Conservation (phyloP, 495 filamentous ascomycete genomes). For the Articulospora tetracladia region DNA sequence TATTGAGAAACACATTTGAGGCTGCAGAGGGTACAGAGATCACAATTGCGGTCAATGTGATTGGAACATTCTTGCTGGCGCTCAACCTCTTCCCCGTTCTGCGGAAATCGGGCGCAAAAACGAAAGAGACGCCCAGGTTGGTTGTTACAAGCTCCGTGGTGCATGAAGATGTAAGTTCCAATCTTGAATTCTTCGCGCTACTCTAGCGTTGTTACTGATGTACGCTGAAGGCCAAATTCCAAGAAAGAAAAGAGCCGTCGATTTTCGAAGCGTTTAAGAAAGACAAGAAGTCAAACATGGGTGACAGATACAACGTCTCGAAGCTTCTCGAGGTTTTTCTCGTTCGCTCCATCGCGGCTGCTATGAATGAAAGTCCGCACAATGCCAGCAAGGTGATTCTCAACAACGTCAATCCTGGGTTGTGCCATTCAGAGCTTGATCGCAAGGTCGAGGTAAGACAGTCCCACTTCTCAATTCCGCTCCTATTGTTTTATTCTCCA, state of each 20-base stretch:
- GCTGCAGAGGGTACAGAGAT: slow-evolving; percentile 6
- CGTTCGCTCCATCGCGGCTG: slow-evolving; percentile 39
- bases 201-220: neutral
- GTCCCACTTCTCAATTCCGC: neutral
- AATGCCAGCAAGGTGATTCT: neutral
- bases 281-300: slow-evolving; percentile 14
- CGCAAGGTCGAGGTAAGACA: neutral
- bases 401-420: slow-evolving; percentile 10
- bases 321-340: slow-evolving; percentile 48
- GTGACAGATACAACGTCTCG: slow-evolving; percentile 34
- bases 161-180: slow-evolving; percentile 25
- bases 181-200: neutral
- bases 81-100: slow-evolving; percentile 18
- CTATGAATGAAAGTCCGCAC: slow-evolving; percentile 7
- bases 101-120: slow-evolving; percentile 1
- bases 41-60: slow-evolving; percentile 23
- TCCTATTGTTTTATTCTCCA: slow-evolving; percentile 45
- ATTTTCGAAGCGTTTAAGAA: slow-evolving; percentile 35
- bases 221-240: slow-evolving; percentile 22
- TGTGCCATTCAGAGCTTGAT: slow-evolving; percentile 8
- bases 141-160: slow-evolving; percentile 38
- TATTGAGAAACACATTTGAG: slow-evolving; percentile 3
- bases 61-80: slow-evolving; percentile 19
- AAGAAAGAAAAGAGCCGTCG: slow-evolving; percentile 23
- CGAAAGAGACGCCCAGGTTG: neutral